phyloP scores from a whole-genome alignment of 2,329 filamentous ascomycete genomes.

The Macrophomina phaseolina region DNA sequence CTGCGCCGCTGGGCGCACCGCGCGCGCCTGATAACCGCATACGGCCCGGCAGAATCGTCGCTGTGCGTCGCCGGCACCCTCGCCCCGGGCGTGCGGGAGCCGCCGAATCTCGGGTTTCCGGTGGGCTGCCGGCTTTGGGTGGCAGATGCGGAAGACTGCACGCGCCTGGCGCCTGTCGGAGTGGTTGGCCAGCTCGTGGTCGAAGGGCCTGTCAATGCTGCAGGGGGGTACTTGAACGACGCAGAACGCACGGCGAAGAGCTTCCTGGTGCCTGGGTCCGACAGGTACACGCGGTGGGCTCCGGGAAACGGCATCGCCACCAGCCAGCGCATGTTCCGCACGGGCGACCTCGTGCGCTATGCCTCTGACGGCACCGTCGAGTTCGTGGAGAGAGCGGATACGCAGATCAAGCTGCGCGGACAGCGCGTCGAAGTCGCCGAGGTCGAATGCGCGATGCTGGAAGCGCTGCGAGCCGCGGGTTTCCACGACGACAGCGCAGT shows the following conservation, averaged over 20 bases:
- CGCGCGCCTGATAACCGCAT: conserved; percentile 45
- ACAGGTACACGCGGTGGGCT: conserved; percentile 43
- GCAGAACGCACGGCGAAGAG: conserved; percentile 66
- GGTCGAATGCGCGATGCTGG: conserved; percentile 69
- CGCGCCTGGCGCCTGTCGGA: conserved; percentile 53
- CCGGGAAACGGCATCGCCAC: conserved; percentile 50
- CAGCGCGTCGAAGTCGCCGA: conserved; percentile 80
- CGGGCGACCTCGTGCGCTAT: conserved; percentile 81
- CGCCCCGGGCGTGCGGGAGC: background rate
- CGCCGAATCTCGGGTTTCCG: conserved; percentile 30
- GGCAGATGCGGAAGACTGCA: conserved; percentile 37
- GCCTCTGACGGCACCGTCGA: conserved; percentile 76
- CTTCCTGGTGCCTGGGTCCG: conserved; percentile 59
- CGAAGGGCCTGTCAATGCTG: conserved; percentile 76
- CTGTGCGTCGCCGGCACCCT: background rate
- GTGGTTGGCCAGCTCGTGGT: conserved; percentile 85
- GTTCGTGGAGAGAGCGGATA: conserved; percentile 75
- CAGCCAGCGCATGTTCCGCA: conserved; percentile 78
- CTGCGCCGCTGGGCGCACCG: conserved; percentile 43
- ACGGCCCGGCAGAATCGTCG: conserved; percentile 34
- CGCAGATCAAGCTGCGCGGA: conserved; percentile 81
- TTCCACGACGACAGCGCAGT: no score
- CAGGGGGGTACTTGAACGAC: conserved; percentile 72
- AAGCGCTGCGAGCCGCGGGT: conserved; percentile 51
- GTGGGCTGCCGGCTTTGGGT: conserved; percentile 37